Conservation (phyloP, 352 stramenopile genomes). For the Globisporangium heterothallicum region DNA sequence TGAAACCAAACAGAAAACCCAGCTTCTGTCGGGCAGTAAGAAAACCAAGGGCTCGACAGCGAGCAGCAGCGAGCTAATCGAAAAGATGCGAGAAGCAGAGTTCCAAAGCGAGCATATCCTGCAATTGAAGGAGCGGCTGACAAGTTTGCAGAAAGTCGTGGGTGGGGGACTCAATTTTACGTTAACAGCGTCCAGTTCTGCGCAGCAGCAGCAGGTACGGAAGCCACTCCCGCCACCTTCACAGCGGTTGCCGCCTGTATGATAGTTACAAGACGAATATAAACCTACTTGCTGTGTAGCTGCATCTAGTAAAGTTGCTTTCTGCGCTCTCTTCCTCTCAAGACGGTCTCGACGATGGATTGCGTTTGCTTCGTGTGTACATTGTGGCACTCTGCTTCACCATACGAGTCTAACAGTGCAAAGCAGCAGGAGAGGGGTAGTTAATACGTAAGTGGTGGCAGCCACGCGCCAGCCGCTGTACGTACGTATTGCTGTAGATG, state of each 20-base stretch:
- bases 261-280: conserved; percentile 18
- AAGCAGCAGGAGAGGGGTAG: not conserved
- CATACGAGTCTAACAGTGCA: conserved; percentile 54
- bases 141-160: conserved; percentile 56
- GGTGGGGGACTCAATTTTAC: conserved; percentile 53
- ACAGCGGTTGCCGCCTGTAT: conserved; percentile 72
- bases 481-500: conserved; percentile 77
- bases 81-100: conserved; percentile 60
- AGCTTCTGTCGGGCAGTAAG: conserved; percentile 11
- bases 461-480: too few relatives aligned
- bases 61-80: conserved; percentile 22
- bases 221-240: conserved; percentile 15
- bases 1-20: conserved; percentile 32
- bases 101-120: conserved; percentile 69
- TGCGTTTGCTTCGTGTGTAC: conserved; percentile 72
- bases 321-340: not conserved
- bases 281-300: not conserved
- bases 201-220: conserved; percentile 1
- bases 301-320: not conserved
- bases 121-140: conserved; percentile 62
- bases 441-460: too few relatives aligned
- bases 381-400: conserved; percentile 75
- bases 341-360: not conserved
- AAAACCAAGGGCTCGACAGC: conserved; percentile 12
- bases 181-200: conserved; percentile 29